Evolutionary conservation across 768 basidiomycete species (phyloP), one percentile per base, ranked within the genome.

Genomic region (Tulasnella sp.): DNA sequence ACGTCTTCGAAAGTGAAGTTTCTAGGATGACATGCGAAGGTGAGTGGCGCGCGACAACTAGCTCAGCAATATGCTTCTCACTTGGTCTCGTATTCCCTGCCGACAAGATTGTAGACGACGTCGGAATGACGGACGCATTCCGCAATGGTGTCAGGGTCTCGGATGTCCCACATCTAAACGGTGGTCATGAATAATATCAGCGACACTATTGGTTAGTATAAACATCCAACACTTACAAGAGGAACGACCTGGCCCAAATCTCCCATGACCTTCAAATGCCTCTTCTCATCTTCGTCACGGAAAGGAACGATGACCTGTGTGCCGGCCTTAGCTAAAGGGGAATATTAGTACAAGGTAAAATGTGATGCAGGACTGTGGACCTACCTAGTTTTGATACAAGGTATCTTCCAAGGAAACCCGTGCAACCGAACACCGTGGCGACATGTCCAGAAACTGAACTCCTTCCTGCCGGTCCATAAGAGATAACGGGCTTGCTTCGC

Each of bases 361-460:
- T 17, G 42, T 67, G 70, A 68, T 25, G n/a, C 1, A 67, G 22
- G n/a, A 75, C 14, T 7, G 58, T 15, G 38, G 49, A 82, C 90
- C 79, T 81, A 95, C 94, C 96, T 15, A 99, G 89, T 86, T 98
- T 98, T 39, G 92, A 89, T 52, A 98, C 93, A 64, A 98, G 86
- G 83, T 99, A 99, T 81, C 96, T 86, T 67, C 97, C 97, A 77
- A 99, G 85, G 83, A 98, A 99, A 6, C 96, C 94, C 3, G 96
- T 97, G 82, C 91, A 93, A 31, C 97, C 97, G 86, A 99, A 99
- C 71, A 99, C 96, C 19, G 97, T 99, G 54, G 92, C 97, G 45
- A 91, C 89, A 84, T 96, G 96, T 2, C 97, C 97, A 54, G 91
- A 91, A 77, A 91, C 91, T 3, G 94, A 91, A 81, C 92, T 93